Percentiles rank a stretch among this genome's conserved stretches.
Conservation (phyloP, 495 filamentous ascomycete genomes). For the Staphylotrichum tortipilum region DNA sequence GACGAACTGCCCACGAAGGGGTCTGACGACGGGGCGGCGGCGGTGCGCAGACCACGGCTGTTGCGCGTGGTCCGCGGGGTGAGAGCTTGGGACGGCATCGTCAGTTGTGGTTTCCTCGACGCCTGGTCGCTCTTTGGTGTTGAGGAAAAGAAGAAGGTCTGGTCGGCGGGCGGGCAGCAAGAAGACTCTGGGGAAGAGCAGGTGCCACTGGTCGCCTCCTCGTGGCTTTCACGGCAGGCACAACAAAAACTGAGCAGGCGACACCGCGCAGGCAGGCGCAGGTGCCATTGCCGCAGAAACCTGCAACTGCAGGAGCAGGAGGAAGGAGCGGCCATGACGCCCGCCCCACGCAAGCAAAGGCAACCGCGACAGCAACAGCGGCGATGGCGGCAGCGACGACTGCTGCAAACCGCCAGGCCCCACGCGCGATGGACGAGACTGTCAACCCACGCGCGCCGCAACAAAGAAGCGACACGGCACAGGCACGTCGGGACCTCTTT, state of each 20-base stretch:
- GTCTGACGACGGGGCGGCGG: background rate
- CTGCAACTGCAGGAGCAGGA: too few species aligned
- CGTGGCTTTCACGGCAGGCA: too few species aligned
- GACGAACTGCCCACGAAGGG: background rate
- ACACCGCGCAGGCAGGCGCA: too few species aligned
- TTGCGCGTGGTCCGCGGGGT: constrained; percentile 23
- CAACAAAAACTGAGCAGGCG: too few species aligned
- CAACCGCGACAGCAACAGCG: too few species aligned
- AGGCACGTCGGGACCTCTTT: background rate
- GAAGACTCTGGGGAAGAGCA: too few species aligned
- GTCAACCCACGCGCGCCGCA: background rate
- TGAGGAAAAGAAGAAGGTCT: background rate
- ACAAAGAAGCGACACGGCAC: background rate
- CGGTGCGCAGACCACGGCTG: constrained; percentile 16
- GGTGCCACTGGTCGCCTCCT: too few species aligned
- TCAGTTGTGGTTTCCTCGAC: constrained; percentile 7
- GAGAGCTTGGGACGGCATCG: constrained; percentile 14
- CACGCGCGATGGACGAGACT: too few species aligned
- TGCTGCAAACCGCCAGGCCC: background rate
- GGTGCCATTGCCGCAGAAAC: too few species aligned
- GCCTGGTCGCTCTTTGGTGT: background rate
- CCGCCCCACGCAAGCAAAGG: too few species aligned
- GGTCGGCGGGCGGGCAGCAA: background rate
- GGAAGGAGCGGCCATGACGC: background rate
- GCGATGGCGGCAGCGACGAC: background rate